Conservation (phyloP, 2,329 filamentous ascomycete genomes). For the Malbranchea zuffiana region DNA sequence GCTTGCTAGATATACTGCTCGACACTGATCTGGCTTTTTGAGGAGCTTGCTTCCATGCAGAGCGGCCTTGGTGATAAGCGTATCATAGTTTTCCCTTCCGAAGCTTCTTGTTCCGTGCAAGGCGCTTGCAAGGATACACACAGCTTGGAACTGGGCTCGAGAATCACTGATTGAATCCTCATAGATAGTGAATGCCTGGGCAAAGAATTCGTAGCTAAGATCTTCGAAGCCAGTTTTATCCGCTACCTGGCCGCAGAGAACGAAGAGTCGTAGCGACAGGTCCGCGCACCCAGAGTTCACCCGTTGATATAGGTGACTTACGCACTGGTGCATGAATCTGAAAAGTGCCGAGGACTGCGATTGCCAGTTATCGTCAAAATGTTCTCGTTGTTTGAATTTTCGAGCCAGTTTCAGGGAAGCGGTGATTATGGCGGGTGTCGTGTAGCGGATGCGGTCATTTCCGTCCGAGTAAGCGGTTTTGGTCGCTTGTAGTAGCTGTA, state of each 20-base stretch:
- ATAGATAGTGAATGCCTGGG: constrained; percentile 95
- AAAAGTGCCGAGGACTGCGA: constrained; percentile 69
- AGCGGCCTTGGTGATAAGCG: constrained; percentile 92
- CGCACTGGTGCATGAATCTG: constrained; percentile 85
- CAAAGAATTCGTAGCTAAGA: constrained; percentile 95
- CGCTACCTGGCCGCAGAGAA: constrained; percentile 82
- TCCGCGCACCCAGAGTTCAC: constrained; percentile 76
- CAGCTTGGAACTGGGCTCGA: constrained; percentile 93
- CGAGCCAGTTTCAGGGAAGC: constrained; percentile 80
- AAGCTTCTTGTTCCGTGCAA: constrained; percentile 84
- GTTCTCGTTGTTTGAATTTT: constrained; percentile 79
- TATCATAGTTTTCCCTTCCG: constrained; percentile 95
- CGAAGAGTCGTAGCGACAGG: constrained; percentile 77
- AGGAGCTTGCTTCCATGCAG: constrained; percentile 92
- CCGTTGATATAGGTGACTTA: constrained; percentile 78
- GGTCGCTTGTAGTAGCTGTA: constrained; percentile 67
- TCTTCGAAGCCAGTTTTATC: constrained; percentile 89
- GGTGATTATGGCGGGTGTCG: constrained; percentile 83
- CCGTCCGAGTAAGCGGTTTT: constrained; percentile 81
- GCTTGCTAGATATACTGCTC: constrained; percentile 90
- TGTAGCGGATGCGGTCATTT: constrained; percentile 91
- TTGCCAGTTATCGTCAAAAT: constrained; percentile 67
- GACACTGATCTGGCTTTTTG: constrained; percentile 95
- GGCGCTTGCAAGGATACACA: constrained; percentile 83
- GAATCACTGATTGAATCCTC: constrained; percentile 94